Base-by-base conservation (phyloP, 2,329 filamentous ascomycete species). In the Arthrobotrys sphaeroides region DNA sequence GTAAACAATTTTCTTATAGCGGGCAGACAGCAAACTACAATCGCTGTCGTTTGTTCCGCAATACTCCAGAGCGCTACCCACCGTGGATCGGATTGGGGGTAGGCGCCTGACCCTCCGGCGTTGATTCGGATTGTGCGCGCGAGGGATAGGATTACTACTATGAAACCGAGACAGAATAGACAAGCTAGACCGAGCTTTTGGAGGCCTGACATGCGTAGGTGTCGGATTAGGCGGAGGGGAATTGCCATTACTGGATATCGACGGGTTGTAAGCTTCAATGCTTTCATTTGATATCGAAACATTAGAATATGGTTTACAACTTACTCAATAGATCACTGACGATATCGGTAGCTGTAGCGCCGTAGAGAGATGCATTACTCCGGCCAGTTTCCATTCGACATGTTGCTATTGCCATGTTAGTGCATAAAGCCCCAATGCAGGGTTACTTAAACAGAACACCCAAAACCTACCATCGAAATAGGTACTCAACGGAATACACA, bases 41-140 rank as follows among this genome's bases (percentile, higher is more conserved):
- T 70, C 12, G 73, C 73, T 0, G 73, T 76, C 4, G 73, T 65
- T 28, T 76, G 20, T 26, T 76, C 73, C 6, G 73, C 73, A 12
- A 76, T 76, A 16, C 65, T 70, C 73, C 73, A 76, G 6, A 76
- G 33, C 20, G 73, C 65, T 22, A 76, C 73, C 73, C 73, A 76
- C 7, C 66, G 64, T 24, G 73, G 73, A 24, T 74, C 70, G 18
- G 70, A 74, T 60, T 68, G 62, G 9, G 55, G 53, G 38, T 68
- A 74, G 26, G 53, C 73, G 12, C 64, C 65, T 36, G 59, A 42
- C 16, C 73, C 73, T 18, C 73, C 73, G 18, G 59, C 62, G 16
- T 76, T 70, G 22, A 76, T 70, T 12, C 73, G 73, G 7, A 76
- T 66, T 7, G 65, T 76, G 16, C 73, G 64, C 10, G 62, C 65